These are phyloP conservation scores for Chamaecrista fasciculata DNA, from an alignment of 306 rosid species.

Conservation along the genomic window DNA sequence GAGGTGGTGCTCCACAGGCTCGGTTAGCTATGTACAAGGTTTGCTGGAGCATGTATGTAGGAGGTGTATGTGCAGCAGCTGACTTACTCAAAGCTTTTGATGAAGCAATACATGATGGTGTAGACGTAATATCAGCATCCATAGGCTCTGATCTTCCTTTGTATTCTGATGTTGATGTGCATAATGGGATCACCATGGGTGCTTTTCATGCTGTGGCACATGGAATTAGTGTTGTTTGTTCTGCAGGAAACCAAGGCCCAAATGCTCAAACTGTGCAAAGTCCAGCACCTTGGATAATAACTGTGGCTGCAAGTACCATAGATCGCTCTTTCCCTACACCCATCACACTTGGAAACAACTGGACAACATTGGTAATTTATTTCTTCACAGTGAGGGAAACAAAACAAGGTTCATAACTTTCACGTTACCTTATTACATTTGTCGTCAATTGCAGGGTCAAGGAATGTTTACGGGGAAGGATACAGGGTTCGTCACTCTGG, in stretches of 20 bases:
- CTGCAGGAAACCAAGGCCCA: slow-evolving; percentile 49
- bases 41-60: slow-evolving; percentile 41
- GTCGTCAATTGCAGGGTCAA: slow-evolving; percentile 33
- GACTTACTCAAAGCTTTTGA: slow-evolving; percentile 54
- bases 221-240: slow-evolving; percentile 45
- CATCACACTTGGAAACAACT: slow-evolving; percentile 45
- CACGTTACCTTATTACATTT: not conserved
- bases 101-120: slow-evolving; percentile 51
- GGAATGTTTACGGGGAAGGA: slow-evolving; percentile 33
- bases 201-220: slow-evolving; percentile 51
- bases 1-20: slow-evolving; percentile 54
- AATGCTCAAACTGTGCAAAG: slow-evolving; percentile 37
- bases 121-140: slow-evolving; percentile 47
- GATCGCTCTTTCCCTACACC: slow-evolving; percentile 52
- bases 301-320: slow-evolving; percentile 44
- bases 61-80: slow-evolving; percentile 36
- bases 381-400: slow-evolving; percentile 4
- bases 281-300: slow-evolving; percentile 47
- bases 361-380: slow-evolving; percentile 38
- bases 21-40: slow-evolving; percentile 52
- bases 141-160: slow-evolving; percentile 37
- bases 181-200: slow-evolving; percentile 35
- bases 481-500: slow-evolving; percentile 35
- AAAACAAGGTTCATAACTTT: not conserved
- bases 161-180: slow-evolving; percentile 34